phyloP scores from a whole-genome alignment of 441 rosid species.

The Geranium incanum region DNA sequence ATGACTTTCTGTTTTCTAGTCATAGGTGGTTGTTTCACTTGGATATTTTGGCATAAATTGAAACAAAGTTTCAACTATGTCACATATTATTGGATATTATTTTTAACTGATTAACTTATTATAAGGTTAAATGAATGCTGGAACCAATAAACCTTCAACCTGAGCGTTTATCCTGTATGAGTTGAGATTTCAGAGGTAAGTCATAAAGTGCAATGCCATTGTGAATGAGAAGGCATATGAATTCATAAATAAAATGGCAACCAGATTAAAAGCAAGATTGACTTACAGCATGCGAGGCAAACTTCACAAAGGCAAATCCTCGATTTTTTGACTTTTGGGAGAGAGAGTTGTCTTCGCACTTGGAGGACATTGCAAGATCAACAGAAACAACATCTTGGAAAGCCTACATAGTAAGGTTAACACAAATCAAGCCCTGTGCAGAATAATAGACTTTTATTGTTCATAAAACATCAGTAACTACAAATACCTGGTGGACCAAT shows the following conservation, averaged over 20 bases:
- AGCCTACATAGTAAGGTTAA: constrained; percentile 5
- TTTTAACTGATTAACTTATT: constrained; percentile 3
- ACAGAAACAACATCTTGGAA: constrained; percentile 15
- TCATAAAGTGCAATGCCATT: not conserved
- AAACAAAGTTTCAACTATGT: constrained; percentile 6
- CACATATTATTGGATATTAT: constrained; percentile 3
- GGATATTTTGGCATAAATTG: not conserved
- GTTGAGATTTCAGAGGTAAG: constrained; percentile 14
- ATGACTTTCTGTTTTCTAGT: constrained; percentile 8
- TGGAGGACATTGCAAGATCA: constrained; percentile 15
- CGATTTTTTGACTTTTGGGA: constrained; percentile 9
- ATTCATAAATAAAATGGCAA: not conserved
- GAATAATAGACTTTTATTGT: not conserved
- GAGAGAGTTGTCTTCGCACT: not conserved
- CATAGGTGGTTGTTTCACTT: constrained; percentile 5
- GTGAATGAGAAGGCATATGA: not conserved
- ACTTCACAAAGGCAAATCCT: constrained; percentile 15
- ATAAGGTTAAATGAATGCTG: constrained; percentile 7
- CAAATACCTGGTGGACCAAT: constrained; percentile 12
- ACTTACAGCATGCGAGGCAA: constrained; percentile 14
- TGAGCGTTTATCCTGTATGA: constrained; percentile 15
- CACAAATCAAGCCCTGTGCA: not conserved
- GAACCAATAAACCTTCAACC: constrained; percentile 13
- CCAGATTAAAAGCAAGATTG: not conserved
- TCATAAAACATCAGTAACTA: not conserved